These are phyloP conservation scores for Sedum album DNA, from an alignment of 164 flowering plant genomes.

Conservation along the genomic window DNA sequence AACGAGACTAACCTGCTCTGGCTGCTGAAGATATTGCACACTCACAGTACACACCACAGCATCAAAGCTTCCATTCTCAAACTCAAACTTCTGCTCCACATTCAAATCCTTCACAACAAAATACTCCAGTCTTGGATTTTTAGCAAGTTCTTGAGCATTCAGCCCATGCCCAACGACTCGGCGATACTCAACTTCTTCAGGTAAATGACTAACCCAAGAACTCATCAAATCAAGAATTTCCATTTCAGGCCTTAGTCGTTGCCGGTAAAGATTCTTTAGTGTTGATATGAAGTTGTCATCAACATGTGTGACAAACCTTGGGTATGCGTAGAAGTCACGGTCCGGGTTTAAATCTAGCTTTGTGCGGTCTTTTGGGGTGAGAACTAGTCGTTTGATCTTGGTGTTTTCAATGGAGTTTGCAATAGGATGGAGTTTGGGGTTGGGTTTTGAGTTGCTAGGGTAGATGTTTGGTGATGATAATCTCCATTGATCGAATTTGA, in stretches of 20 bases:
- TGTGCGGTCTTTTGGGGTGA: slow-evolving; percentile 44
- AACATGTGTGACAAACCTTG: slow-evolving; percentile 72
- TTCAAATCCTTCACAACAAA: slow-evolving; percentile 80
- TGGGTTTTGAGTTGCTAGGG: neutral
- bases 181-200: slow-evolving; percentile 42
- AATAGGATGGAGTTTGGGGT: neutral
- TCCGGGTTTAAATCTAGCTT: slow-evolving; percentile 50
- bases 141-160: slow-evolving; percentile 71
- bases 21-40: slow-evolving; percentile 83
- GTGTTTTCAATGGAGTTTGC: neutral
- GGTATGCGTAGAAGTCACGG: slow-evolving; percentile 60
- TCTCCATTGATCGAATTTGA: neutral
- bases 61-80: slow-evolving; percentile 43
- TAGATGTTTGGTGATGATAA: neutral
- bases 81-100: slow-evolving; percentile 42
- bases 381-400: slow-evolving; percentile 51
- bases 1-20: slow-evolving; percentile 46
- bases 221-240: slow-evolving; percentile 79
- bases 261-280: slow-evolving; percentile 46
- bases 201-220: slow-evolving; percentile 85
- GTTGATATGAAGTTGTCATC: slow-evolving; percentile 55
- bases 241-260: slow-evolving; percentile 43
- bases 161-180: slow-evolving; percentile 88
- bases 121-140: slow-evolving; percentile 53
- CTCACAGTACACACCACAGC: slow-evolving; percentile 78